These are phyloP conservation scores for Theobroma grandiflorum DNA, from an alignment of 441 rosid genomes.

Conservation along the genomic window DNA sequence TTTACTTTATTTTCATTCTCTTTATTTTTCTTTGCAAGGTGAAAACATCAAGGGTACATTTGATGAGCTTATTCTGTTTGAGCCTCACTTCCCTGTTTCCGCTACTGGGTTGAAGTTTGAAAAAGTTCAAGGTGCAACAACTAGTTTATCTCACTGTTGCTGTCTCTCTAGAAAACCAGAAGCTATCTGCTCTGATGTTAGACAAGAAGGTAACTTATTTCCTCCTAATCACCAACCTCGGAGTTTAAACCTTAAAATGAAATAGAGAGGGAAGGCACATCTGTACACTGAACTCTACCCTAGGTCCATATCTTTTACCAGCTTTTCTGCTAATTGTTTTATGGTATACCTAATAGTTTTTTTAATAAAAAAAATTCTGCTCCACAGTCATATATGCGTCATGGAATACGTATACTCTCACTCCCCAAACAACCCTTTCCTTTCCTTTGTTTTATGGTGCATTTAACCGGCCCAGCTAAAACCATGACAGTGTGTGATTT, in stretches of 20 bases:
- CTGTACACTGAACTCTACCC: not conserved
- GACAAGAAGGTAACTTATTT: constrained; percentile 2
- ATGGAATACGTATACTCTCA: not conserved
- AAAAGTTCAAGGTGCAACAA: not conserved
- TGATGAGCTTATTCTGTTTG: not conserved
- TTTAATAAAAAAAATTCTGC: not conserved
- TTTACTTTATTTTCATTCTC: not conserved
- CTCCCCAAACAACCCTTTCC: not conserved
- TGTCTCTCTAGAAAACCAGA: not conserved
- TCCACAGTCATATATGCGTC: not conserved
- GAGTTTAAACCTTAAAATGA: not conserved
- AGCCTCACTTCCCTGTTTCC: not conserved
- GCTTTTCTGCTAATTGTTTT: constrained; percentile 12
- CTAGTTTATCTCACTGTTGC: not conserved
- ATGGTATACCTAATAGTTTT: not conserved
- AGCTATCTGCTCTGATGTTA: not conserved
- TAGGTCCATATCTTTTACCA: not conserved
- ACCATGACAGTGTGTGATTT: not conserved
- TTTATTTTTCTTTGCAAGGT: not conserved
- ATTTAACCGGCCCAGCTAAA: not conserved
- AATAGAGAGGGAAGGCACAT: not conserved
- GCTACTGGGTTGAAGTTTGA: not conserved
- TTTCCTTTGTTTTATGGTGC: constrained; percentile 9
- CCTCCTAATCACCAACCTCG: not conserved
- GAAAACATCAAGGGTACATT: constrained; percentile 3